Evolutionary conservation across 495 filamentous ascomycete species (phyloP).

Genomic region (Neurospora sp.): DNA sequence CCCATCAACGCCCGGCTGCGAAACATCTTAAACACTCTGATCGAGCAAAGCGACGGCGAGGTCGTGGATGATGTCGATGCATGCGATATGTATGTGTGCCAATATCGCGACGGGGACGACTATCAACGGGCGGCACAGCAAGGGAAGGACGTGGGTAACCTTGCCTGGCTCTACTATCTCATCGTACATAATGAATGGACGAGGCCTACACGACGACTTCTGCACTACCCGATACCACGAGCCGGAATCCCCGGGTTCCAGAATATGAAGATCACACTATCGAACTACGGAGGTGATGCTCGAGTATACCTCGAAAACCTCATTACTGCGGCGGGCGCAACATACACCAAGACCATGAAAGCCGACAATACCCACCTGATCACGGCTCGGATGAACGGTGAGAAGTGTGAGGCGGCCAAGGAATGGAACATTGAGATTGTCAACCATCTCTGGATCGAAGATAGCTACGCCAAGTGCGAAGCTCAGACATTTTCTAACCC

Average conservation of each 20-base stretch:
- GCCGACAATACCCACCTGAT: constrained; percentile 92
- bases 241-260: constrained; percentile 71
- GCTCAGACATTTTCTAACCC: constrained; percentile 53
- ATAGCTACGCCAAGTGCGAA: constrained; percentile 85
- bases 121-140: constrained; percentile 66
- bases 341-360: constrained; percentile 87
- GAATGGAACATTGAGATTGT: constrained; percentile 88
- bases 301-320: constrained; percentile 89
- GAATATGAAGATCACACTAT: constrained; percentile 68
- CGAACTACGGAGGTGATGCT: constrained; percentile 93
- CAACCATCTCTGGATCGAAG: constrained; percentile 96
- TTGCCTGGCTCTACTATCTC: constrained; percentile 86
- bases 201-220: constrained; percentile 62
- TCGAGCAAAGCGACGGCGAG: constrained; percentile 56
- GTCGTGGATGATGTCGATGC: constrained; percentile 56
- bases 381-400: constrained; percentile 74
- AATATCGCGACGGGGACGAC: constrained; percentile 70
- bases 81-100: constrained; percentile 76
- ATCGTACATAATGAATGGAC: constrained; percentile 85
- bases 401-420: constrained; percentile 81
- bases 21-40: constrained; percentile 56
- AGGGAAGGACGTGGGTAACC: constrained; percentile 77
- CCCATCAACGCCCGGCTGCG: constrained; percentile 53
- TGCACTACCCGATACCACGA: constrained; percentile 81
- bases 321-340: constrained; percentile 68